Percentiles rank a stretch among this genome's conserved stretches.
Conservation (phyloP, 257 asterid species). For the Plantago ovata region DNA sequence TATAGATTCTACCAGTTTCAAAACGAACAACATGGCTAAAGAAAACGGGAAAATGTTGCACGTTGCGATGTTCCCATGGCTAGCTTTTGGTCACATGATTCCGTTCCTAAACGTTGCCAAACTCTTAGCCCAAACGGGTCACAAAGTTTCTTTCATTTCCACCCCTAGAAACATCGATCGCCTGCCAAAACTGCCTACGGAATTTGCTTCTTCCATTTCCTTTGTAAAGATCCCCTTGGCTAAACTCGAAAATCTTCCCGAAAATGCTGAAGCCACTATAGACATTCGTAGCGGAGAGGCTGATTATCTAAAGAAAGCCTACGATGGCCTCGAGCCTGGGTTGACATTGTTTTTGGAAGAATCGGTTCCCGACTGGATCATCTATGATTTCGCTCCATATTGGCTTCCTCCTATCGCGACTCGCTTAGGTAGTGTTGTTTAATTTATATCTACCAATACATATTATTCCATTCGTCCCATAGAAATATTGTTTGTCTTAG, state of each 20-base stretch:
- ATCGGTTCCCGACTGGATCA: constrained; percentile 25
- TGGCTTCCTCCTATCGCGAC: constrained; percentile 31
- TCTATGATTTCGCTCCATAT: constrained; percentile 30
- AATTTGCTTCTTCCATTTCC: constrained; percentile 19
- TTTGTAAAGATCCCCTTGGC: constrained; percentile 38
- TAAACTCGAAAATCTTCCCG: constrained; percentile 9
- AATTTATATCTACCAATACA: no score
- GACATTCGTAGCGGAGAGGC: constrained; percentile 11
- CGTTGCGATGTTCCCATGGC: constrained; percentile 51
- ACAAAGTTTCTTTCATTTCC: constrained; percentile 40
- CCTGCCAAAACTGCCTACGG: constrained; percentile 36
- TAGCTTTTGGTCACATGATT: constrained; percentile 49
- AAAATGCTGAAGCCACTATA: constrained; percentile 22
- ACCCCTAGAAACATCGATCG: constrained; percentile 45
- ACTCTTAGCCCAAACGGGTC: constrained; percentile 40
- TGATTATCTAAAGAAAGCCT: constrained; percentile 17
- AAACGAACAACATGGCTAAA: not conserved
- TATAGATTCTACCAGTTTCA: no score
- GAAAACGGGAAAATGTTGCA: constrained; percentile 22
- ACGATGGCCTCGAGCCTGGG: constrained; percentile 19
- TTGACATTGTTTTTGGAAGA: constrained; percentile 19
- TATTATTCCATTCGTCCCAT: no score
- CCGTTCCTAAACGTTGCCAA: constrained; percentile 46
- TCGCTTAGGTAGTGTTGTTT: not conserved
- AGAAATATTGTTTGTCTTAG: no score